These are phyloP conservation scores for Penicillium italicum DNA, from an alignment of 2,329 filamentous ascomycete species.

Conservation along the genomic window DNA sequence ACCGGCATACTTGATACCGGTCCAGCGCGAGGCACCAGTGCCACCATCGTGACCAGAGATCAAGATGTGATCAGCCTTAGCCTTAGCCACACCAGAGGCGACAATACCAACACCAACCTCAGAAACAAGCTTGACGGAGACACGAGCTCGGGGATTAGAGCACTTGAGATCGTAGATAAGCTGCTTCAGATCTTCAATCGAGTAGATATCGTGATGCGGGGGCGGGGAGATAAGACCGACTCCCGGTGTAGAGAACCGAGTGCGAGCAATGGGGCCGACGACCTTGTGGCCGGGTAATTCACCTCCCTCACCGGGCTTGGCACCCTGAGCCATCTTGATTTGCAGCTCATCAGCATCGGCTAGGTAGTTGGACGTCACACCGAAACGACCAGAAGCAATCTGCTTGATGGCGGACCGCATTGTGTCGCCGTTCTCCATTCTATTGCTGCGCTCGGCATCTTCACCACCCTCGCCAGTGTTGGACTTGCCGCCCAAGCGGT, in stretches of 20 bases:
- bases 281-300: slow-evolving; percentile 97
- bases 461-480: slow-evolving; percentile 98
- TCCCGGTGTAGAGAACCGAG: slow-evolving; percentile 91
- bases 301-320: slow-evolving; percentile 96
- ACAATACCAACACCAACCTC: slow-evolving; percentile 98
- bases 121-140: slow-evolving; percentile 96
- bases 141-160: slow-evolving; percentile 83
- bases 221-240: slow-evolving; percentile 94
- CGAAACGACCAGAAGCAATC: slow-evolving; percentile 91
- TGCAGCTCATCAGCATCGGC: slow-evolving; percentile 94
- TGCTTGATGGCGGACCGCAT: slow-evolving; percentile 98
- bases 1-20: slow-evolving; percentile 97
- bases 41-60: slow-evolving; percentile 97
- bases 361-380: slow-evolving; percentile 91
- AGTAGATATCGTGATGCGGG: slow-evolving; percentile 97
- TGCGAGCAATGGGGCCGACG: slow-evolving; percentile 86
- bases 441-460: slow-evolving; percentile 82
- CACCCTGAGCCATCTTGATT: slow-evolving; percentile 99
- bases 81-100: slow-evolving; percentile 94
- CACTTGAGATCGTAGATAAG: slow-evolving; percentile 97
- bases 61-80: slow-evolving; percentile 92
- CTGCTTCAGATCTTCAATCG: slow-evolving; percentile 96
- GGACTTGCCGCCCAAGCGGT: slow-evolving; percentile 90
- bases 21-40: slow-evolving; percentile 95
- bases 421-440: slow-evolving; percentile 86